These are phyloP conservation scores for Xylaria sp. DNA, from an alignment of 2,329 filamentous ascomycete genomes.

Conservation along the genomic window DNA sequence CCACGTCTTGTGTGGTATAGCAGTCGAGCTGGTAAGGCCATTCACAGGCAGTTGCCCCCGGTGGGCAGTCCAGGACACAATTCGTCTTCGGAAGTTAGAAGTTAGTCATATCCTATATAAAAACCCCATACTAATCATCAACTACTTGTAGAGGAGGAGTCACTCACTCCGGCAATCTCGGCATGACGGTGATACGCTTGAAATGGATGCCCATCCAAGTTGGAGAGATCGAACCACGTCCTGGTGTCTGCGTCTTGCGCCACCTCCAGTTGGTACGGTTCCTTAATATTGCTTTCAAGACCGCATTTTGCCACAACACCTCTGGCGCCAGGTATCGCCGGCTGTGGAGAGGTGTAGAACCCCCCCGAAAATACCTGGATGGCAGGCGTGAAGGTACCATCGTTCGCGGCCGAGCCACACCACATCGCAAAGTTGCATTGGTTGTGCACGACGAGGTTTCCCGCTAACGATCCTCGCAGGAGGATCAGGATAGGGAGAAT, in stretches of 20 bases:
- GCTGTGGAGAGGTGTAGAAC: conserved; percentile 31
- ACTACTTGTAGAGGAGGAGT: not conserved
- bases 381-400: conserved; percentile 22
- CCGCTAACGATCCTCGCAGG: conserved; percentile 17
- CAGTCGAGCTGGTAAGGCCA: conserved; percentile 35
- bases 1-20: not conserved
- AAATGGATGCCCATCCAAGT: conserved; percentile 40
- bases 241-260: conserved; percentile 31
- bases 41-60: conserved; percentile 34
- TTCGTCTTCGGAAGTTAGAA: conserved; percentile 1
- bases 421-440: conserved; percentile 36
- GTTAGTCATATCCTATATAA: conserved; percentile 8
- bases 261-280: conserved; percentile 42
- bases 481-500: conserved; percentile 15
- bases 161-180: conserved; percentile 34
- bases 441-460: conserved; percentile 34
- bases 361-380: conserved; percentile 10
- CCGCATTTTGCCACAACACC: conserved; percentile 42
- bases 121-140: not conserved
- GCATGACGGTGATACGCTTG: conserved; percentile 35
- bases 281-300: not conserved
- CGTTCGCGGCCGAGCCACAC: conserved; percentile 39
- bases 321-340: conserved; percentile 37
- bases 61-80: conserved; percentile 38
- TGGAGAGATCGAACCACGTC: conserved; percentile 40